Evolutionary conservation across 1,284 basidiomycete genomes (phyloP).

Genomic region (Apiotrichum sp.): DNA sequence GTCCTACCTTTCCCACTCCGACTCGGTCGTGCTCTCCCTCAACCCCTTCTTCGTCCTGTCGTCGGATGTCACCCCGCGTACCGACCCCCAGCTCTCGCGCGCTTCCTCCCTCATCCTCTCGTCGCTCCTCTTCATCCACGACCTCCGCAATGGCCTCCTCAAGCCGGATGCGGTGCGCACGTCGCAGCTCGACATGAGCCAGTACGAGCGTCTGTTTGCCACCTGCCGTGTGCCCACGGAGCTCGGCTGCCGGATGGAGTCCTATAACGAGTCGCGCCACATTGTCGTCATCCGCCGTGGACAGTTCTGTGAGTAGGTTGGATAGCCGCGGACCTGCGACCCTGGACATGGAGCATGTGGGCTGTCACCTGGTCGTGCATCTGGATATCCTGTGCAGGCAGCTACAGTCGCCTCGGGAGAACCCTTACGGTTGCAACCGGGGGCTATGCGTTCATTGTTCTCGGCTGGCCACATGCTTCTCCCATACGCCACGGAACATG

Average conservation of each 20-base stretch:
- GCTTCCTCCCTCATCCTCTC: slow-evolving; percentile 84
- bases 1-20: slow-evolving; percentile 82
- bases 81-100: slow-evolving; percentile 81
- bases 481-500: too few relatives aligned
- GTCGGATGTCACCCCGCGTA: slow-evolving; percentile 87
- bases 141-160: slow-evolving; percentile 74
- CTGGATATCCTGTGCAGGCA: too few relatives aligned
- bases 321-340: too few relatives aligned
- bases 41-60: slow-evolving; percentile 99
- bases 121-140: slow-evolving; percentile 77
- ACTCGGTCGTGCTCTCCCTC: slow-evolving; percentile 68
- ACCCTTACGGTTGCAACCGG: too few relatives aligned
- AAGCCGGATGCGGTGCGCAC: slow-evolving; percentile 77
- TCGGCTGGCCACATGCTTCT: too few relatives aligned
- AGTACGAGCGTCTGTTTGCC: slow-evolving; percentile 85
- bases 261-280: slow-evolving; percentile 67
- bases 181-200: slow-evolving; percentile 84
- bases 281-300: slow-evolving; percentile 83
- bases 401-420: too few relatives aligned
- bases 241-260: slow-evolving; percentile 84
- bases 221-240: slow-evolving; percentile 89
- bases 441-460: too few relatives aligned
- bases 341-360: too few relatives aligned
- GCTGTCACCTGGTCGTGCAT: too few relatives aligned
- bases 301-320: slow-evolving; percentile 70